Evolutionary conservation across 2,329 filamentous ascomycete species (phyloP).

Genomic region (Diaporthe capsici): DNA sequence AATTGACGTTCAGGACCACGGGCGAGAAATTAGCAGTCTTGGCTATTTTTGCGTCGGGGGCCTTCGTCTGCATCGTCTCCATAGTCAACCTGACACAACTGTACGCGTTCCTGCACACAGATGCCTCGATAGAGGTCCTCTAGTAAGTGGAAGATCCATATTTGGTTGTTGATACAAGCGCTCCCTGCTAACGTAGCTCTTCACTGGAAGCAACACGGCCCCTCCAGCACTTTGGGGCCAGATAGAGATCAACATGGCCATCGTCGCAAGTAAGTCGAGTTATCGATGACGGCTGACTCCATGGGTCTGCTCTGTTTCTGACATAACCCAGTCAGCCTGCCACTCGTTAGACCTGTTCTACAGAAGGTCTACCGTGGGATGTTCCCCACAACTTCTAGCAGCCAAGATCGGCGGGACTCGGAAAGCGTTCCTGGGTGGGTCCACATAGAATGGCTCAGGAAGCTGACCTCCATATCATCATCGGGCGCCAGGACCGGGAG

Average conservation of each 20-base stretch:
- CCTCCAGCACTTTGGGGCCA: slow-evolving; percentile 29
- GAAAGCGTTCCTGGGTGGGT: slow-evolving; percentile 11
- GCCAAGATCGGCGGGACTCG: neutral
- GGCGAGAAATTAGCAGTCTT: neutral
- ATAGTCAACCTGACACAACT: slow-evolving; percentile 26
- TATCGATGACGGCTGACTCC: too few species aligned
- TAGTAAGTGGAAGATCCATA: neutral
- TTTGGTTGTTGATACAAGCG: too few species aligned
- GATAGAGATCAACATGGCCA: slow-evolving; percentile 31
- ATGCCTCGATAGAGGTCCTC: slow-evolving; percentile 1
- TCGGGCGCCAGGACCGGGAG: neutral
- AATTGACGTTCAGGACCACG: slow-evolving; percentile 1
- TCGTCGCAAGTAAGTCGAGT: slow-evolving; percentile 13
- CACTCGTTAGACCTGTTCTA: slow-evolving; percentile 15
- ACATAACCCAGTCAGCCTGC: slow-evolving; percentile 11
- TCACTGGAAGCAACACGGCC: neutral
- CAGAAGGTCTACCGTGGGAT: neutral
- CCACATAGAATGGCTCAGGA: slow-evolving; percentile 25
- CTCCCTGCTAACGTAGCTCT: neutral
- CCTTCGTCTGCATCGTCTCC: slow-evolving; percentile 26
- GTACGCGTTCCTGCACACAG: slow-evolving; percentile 15
- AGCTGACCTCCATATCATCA: slow-evolving; percentile 22
- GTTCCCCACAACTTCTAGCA: neutral
- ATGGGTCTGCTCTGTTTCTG: neutral
- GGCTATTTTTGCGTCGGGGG: slow-evolving; percentile 18